Evolutionary conservation across 306 rosid genomes (phyloP), one percentile per base, ranked within the genome.

Genomic region (Trifolium pratense): DNA sequence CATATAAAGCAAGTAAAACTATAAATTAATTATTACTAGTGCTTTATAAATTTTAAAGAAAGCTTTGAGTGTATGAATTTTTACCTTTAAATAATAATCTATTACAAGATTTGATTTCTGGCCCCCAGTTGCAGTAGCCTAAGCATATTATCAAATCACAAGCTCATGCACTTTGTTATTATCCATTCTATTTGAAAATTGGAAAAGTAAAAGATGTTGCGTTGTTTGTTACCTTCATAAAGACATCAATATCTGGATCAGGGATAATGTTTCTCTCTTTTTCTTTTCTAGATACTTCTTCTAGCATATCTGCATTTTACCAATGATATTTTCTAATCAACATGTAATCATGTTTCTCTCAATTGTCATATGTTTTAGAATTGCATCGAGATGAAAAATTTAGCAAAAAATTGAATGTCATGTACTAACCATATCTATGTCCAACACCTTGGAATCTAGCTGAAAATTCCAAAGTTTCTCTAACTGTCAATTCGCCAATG

Each of bases 61-160:
- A 10, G 39, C 8, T 21, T 21, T 14, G 17, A 14, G 72, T 55
- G 14, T 6, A 9, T 32, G 26, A 57, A 56, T 6, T 58, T 18
- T 68, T 73, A 91, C 97, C 93, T 86, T 91, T 57, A 91, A 49
- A 34, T 85, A 75, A 75, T 87, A 89, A 62, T 91, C 97, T 45
- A 89, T 80, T 6, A 85, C 85, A 56, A 89, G 78, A 73, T 70
- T 83, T 23, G 84, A 83, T 73, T 86, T 86, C 63, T 89, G 89
- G 53, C 91, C 96, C 78, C 84, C 86, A 46, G 83, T 53, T 55
- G 92, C 86, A 25, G 79, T 61, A 43, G 96, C 97, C 96, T 91
- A 73, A 46, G 71, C 20, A 58, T 58, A 77, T 81, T 16, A 20
- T 46, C 18, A 46, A 29, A 29, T 53, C 32, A 81, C 9, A 73